These are phyloP conservation scores for Schrenkiella parvula DNA, from an alignment of 345 rosid genomes.

Conservation along the genomic window DNA sequence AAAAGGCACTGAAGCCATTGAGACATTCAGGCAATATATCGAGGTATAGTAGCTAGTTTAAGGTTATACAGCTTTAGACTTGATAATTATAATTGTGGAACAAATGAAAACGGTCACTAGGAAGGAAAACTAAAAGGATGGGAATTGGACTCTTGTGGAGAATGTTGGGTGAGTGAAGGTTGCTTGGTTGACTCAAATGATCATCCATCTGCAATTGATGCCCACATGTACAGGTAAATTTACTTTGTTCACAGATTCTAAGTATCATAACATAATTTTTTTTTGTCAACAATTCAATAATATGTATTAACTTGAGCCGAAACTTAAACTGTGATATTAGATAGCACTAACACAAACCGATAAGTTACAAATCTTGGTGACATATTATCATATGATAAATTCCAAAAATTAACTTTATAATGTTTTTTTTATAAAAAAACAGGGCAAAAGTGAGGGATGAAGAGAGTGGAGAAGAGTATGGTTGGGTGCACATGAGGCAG, in stretches of 20 bases:
- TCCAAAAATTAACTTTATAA: not conserved
- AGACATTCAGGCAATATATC: conserved; percentile 56
- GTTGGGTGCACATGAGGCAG: conserved; percentile 87
- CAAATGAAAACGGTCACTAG: conserved; percentile 32
- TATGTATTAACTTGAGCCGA: too few species aligned
- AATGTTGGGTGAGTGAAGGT: conserved; percentile 92
- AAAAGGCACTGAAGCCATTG: conserved; percentile 66
- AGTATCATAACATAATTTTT: too few species aligned
- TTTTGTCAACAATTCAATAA: too few species aligned
- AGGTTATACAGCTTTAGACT: not conserved
- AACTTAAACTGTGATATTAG: too few species aligned
- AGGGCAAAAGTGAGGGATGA: conserved; percentile 65
- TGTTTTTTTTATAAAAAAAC: not conserved
- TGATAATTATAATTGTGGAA: not conserved
- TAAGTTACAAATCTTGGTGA: too few species aligned
- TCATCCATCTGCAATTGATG: conserved; percentile 67
- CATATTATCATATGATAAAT: not conserved
- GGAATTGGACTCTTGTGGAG: conserved; percentile 86
- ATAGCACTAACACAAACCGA: too few species aligned
- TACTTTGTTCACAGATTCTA: not conserved
- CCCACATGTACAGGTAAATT: conserved; percentile 78
- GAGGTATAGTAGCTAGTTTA: conserved; percentile 42
- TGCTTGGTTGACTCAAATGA: conserved; percentile 84
- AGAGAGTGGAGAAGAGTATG: conserved; percentile 53
- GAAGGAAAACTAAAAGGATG: conserved; percentile 67